Conservation (phyloP, 352 stramenopile species). For the Ochromonadaceae sp. region DNA sequence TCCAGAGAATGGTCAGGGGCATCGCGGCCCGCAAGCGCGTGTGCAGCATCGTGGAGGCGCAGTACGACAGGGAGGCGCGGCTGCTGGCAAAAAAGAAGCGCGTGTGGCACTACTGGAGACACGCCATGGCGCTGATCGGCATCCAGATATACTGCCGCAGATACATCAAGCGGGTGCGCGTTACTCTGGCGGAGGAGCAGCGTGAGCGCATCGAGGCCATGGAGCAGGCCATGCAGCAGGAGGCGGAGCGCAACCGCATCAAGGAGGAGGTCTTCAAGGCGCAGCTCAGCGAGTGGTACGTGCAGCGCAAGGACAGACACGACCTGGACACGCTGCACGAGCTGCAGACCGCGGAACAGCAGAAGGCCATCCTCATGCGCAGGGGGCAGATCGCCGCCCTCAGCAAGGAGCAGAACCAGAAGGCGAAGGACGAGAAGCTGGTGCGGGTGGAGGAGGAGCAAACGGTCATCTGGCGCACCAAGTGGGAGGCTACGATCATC, state of each 20-base stretch:
- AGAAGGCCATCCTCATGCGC: not conserved
- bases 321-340: not conserved
- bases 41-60: not conserved
- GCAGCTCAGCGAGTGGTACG: not conserved
- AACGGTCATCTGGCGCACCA: not conserved
- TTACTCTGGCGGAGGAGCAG: not conserved
- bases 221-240: not conserved
- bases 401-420: not conserved
- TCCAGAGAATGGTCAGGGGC: slow-evolving; percentile 2
- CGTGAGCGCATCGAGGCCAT: not conserved
- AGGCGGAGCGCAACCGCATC: not conserved
- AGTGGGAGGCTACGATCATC: not conserved
- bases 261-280: not conserved
- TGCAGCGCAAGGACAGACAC: not conserved
- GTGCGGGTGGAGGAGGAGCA: not conserved
- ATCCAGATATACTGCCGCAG: not conserved
- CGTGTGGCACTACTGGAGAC: not conserved
- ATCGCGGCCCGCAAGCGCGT: not conserved
- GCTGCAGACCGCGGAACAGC: slow-evolving; percentile 1
- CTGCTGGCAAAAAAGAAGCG: not conserved
- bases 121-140: not conserved
- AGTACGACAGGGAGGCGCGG: not conserved
- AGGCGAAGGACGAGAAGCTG: not conserved
- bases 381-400: not conserved
- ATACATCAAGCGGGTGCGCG: not conserved